Conservation (phyloP, 441 rosid species). For the Breynia disticha region DNA sequence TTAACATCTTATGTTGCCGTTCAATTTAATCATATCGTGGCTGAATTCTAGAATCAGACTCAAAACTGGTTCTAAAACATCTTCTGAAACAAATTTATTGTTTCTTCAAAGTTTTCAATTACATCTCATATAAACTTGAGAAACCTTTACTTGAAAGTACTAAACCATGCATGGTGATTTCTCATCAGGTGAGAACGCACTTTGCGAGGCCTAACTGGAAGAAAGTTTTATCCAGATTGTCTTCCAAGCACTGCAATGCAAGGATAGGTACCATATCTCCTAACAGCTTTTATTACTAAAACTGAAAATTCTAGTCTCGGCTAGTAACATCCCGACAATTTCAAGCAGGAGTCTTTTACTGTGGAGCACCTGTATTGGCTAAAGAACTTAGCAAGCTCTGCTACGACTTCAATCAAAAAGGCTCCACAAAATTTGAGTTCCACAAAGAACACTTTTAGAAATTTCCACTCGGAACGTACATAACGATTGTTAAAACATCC, state of each 20-base stretch:
- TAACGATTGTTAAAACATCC: neutral
- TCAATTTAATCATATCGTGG: no score
- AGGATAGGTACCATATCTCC: conserved; percentile 50
- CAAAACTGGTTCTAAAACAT: no score
- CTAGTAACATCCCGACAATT: neutral
- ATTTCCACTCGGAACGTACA: no score
- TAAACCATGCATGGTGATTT: no score
- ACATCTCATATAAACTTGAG: no score
- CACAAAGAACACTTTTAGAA: conserved; percentile 91
- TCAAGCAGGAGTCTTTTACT: conserved; percentile 82
- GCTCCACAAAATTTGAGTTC: conserved; percentile 79
- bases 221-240: conserved; percentile 71
- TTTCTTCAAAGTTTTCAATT: no score
- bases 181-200: conserved; percentile 78
- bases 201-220: conserved; percentile 97
- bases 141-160: no score
- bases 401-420: conserved; percentile 58
- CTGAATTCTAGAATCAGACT: no score
- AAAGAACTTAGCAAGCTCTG: conserved; percentile 77
- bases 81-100: no score
- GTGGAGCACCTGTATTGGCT: conserved; percentile 85
- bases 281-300: neutral
- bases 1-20: neutral
- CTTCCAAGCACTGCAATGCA: conserved; percentile 72
- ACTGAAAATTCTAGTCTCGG: neutral